These are phyloP conservation scores for Dothidotthia symphoricarpi DNA, from an alignment of 2,329 filamentous ascomycete species.

Conservation along the genomic window DNA sequence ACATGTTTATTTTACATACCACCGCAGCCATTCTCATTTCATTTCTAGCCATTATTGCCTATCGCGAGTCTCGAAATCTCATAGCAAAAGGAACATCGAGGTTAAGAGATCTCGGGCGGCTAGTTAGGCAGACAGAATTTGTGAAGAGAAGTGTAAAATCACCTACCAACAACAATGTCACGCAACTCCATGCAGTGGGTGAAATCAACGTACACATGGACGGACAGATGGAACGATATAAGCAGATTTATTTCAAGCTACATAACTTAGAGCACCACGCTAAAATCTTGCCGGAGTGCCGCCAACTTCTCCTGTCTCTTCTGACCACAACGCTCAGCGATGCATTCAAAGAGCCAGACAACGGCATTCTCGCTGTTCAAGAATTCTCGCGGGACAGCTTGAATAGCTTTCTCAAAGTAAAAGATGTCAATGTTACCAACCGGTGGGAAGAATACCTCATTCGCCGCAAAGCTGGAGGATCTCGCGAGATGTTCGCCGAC, in stretches of 20 bases:
- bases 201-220: no score
- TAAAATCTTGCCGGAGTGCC: conserved; percentile 36
- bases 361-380: conserved; percentile 33
- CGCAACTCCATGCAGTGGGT: not conserved
- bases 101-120: conserved; percentile 16
- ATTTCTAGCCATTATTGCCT: conserved; percentile 20
- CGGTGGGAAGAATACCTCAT: conserved; percentile 39
- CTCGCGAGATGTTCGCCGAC: conserved; percentile 40
- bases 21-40: conserved; percentile 21
- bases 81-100: conserved; percentile 13
- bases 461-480: conserved; percentile 35
- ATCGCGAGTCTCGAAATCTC: conserved; percentile 15
- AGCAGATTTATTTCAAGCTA: conserved; percentile 43
- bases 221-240: conserved; percentile 17
- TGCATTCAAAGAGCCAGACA: conserved; percentile 11
- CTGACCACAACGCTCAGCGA: conserved; percentile 36
- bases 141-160: no score
- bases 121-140: not conserved
- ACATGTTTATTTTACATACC: conserved; percentile 22
- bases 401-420: conserved; percentile 30
- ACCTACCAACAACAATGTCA: not conserved
- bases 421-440: conserved; percentile 33
- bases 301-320: conserved; percentile 36
- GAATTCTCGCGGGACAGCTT: conserved; percentile 29
- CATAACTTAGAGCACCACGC: conserved; percentile 44